A percentile compares a stretch with the other conserved stretches of the same genome.
Evolutionary conservation across 306 rosid species (phyloP).

Genomic region (Pyrus communis): DNA sequence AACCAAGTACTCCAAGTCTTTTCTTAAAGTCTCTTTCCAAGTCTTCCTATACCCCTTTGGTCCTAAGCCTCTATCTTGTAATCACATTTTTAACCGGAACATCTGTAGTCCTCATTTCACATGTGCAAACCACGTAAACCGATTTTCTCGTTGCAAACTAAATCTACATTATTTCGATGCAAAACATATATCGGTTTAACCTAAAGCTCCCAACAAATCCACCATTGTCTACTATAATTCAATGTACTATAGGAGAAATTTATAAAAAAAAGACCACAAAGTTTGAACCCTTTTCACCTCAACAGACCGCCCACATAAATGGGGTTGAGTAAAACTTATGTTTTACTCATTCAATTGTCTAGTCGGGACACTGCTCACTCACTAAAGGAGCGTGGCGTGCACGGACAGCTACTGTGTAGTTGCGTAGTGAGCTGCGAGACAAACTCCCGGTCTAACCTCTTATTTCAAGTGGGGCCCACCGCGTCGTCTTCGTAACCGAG

Average conservation of each 20-base stretch:
- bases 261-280: background rate
- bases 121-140: too few relatives aligned
- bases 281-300: background rate
- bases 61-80: too few relatives aligned
- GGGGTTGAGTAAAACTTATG: background rate
- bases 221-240: background rate
- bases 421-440: background rate
- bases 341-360: background rate
- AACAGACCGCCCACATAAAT: background rate
- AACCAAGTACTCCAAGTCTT: too few relatives aligned
- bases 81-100: too few relatives aligned
- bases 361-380: background rate
- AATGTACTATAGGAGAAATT: background rate
- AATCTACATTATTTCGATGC: background rate
- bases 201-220: background rate
- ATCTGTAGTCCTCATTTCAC: too few relatives aligned
- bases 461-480: background rate
- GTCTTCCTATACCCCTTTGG: too few relatives aligned
- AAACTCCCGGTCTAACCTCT: background rate
- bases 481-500: background rate
- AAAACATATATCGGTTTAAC: background rate
- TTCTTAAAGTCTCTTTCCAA: too few relatives aligned
- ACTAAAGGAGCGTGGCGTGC: background rate
- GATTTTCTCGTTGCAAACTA: too few relatives aligned
- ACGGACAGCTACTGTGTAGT: background rate